Evolutionary conservation across 2,329 filamentous ascomycete species (phyloP), one percentile per base, ranked within the genome.

Genomic region (Venturia oleaginea): DNA sequence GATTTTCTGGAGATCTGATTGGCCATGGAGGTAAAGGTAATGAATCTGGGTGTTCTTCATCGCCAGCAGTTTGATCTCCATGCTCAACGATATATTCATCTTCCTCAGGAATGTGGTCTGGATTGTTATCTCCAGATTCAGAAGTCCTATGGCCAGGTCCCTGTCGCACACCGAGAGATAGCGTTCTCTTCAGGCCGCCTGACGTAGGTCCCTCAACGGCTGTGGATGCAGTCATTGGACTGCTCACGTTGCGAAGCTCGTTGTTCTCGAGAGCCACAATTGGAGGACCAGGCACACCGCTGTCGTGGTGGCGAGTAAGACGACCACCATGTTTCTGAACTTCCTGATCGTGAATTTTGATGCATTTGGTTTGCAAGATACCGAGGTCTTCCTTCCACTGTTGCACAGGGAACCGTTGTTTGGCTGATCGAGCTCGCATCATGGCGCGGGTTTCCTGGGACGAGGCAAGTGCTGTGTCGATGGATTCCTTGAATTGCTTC

Each of bases 361-460:
- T 87, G 0, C 84, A 80, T 11, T 81, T 84, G 17, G 76, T 76
- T 69, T 88, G 85, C 22, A 88, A 78, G 48, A 82, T 84, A 67
- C 86, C 85, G 11, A 88, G 75, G 66, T 86, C 84, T 69, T 86
- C 82, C 62, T 86, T 79, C 86, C 86, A 88, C 69, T 87, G 84
- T 3, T 82, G 83, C 17, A 88, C 85, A 19, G 86, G 86, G 75
- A 88, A 88, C 37, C 86, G 80, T 70, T 88, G 86, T 68, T 84
- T 84, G 4, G 83, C 84, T 24, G 84, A 86, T 65, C 84, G 79
- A 46, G 85, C 86, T 71, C 86, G 80, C 86, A 88, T 88, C 69
- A 82, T 78, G 0, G 83, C 82, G 64, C 86, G 77, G 32, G 81
- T 81, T 42, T 83, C 77, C 17, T 75, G 74, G 67, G 83, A 83